Base-by-base conservation (phyloP, 108 stramenopile species). In the Aurantiochytrium sp. region DNA sequence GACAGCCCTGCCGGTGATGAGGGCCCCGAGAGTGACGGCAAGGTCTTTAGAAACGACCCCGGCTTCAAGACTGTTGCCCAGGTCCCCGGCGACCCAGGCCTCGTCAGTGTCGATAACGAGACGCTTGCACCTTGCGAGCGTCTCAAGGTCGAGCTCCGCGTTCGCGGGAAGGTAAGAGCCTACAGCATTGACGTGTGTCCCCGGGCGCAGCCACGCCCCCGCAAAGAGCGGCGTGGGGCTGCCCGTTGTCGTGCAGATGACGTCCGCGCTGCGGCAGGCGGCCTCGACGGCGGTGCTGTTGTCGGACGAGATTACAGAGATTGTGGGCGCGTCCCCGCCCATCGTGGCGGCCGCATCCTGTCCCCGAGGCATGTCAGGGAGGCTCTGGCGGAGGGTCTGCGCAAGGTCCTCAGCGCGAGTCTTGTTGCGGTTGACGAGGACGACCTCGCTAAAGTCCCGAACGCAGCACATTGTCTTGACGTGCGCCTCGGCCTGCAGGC, bases 401-500 rank as follows among this genome's bases (percentile, higher is more conserved):
- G 42, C 1, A 1, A 81, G 73, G 12, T 6, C 39, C 1, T 81
- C 73, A 8, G 73, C 73, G 6, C 45, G 39, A 48, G 12, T 27
- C 19, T 27, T 12, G 73, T 81, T 24, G 17, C 73, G 73, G 24
- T 81, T 81, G 45, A 81, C 24, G 45, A 81, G 12, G 6, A 48
- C 30, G 30, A 81, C 3, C 1, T 48, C 12, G 21, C 12, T 42
- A 81, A 81, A 48, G 30, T 81, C 73, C 12, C 73, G 73, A 22
- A 81, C 73, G 73, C 73, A 81, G 45, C 73, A 81, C 45, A 81
- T 81, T 12, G 73, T 81, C 30, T 37, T 81, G 19, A 42, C 45
- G 45, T 81, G 73, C 2, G 73, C 73, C 73, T 81, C 73, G 27
- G 73, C 73, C 32, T 81, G 73, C 12, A 81, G 45, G 39, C 73